A percentile compares a stretch with the other conserved stretches of the same genome.
These are phyloP conservation scores for Torulaspora pretoriensis DNA, from an alignment of 1,139 yeast genomes.

Conservation along the genomic window DNA sequence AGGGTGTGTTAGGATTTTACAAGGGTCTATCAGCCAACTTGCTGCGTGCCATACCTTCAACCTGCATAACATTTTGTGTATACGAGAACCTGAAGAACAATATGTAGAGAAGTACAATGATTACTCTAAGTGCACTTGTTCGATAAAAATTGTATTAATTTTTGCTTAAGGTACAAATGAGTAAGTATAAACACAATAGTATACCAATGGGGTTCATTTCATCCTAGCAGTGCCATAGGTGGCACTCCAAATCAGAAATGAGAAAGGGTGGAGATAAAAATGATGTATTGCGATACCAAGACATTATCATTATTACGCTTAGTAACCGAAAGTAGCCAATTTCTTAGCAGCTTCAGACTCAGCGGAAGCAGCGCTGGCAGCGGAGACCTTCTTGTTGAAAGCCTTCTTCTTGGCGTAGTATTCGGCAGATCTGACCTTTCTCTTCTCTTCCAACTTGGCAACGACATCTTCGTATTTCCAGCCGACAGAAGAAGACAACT, in stretches of 20 bases:
- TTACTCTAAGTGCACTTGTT: conserved; percentile 4
- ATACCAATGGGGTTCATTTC: conserved; percentile 16
- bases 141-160: conserved; percentile 15
- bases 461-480: conserved; percentile 99
- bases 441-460: conserved; percentile 97
- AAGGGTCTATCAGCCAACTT: conserved; percentile 66
- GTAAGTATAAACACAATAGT: conserved; percentile 19
- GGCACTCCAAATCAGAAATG: conserved; percentile 5
- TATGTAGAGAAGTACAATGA: conserved; percentile 2
- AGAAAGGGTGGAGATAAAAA: conserved; percentile 15
- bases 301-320: conserved; percentile 38
- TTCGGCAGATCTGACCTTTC: conserved; percentile 98
- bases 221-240: conserved; percentile 1
- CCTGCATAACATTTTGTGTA: conserved; percentile 64
- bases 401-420: conserved; percentile 99
- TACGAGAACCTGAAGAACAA: conserved; percentile 46
- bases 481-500: conserved; percentile 95
- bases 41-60: conserved; percentile 65
- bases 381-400: conserved; percentile 82
- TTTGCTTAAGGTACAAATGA: conserved; percentile 19
- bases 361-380: conserved; percentile 69
- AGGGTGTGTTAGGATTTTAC: conserved; percentile 63
- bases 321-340: conserved; percentile 84
- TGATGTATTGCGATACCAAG: conserved; percentile 17
- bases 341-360: conserved; percentile 76